Evolutionary conservation across 495 filamentous ascomycete species (phyloP).

Genomic region (Penicillium lividum): DNA sequence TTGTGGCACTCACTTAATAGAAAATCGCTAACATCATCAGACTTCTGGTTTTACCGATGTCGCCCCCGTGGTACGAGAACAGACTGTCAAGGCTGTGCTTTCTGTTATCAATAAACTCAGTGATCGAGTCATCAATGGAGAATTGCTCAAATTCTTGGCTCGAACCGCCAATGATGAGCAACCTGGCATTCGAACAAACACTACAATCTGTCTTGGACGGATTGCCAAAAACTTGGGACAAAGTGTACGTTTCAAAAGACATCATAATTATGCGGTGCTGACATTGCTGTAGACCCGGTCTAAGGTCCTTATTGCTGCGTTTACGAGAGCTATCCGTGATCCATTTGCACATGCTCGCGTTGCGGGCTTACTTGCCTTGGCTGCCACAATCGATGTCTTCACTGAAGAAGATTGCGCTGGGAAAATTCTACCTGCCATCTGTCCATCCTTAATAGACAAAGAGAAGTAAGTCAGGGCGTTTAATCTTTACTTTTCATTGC

Average conservation of each 20-base stretch:
- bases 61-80: conserved; percentile 88
- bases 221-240: conserved; percentile 86
- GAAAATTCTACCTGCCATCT: conserved; percentile 79
- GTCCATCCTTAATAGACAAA: conserved; percentile 79
- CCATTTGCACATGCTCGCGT: conserved; percentile 93
- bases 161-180: conserved; percentile 98
- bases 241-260: conserved; percentile 48
- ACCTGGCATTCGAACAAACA: conserved; percentile 95
- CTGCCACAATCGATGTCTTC: conserved; percentile 83
- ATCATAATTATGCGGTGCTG: conserved; percentile 4
- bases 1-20: not conserved
- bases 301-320: conserved; percentile 92
- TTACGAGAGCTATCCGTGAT: conserved; percentile 82
- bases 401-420: conserved; percentile 86
- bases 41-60: conserved; percentile 91
- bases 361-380: conserved; percentile 81
- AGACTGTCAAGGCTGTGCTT: conserved; percentile 91
- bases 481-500: not conserved
- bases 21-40: conserved; percentile 31
- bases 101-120: conserved; percentile 83
- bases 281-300: conserved; percentile 58
- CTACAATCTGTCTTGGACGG: conserved; percentile 93
- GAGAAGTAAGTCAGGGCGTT: conserved; percentile 61
- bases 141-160: conserved; percentile 84
- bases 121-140: conserved; percentile 90